Evolutionary conservation across 2,329 filamentous ascomycete species (phyloP).

Genomic region (Diaporthe vexans): DNA sequence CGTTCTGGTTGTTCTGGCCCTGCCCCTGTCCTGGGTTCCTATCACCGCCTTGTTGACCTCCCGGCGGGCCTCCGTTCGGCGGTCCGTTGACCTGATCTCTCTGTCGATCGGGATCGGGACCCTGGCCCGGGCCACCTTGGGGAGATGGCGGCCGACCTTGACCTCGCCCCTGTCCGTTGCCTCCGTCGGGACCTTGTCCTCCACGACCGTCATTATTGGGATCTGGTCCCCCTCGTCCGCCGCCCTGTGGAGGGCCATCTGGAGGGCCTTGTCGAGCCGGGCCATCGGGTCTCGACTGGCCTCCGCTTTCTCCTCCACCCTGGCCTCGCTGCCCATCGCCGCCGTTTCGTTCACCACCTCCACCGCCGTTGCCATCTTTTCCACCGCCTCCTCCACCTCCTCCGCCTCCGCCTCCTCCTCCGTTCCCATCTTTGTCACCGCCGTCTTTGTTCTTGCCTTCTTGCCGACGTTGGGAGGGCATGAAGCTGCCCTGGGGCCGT

Average conservation of each 20-base stretch:
- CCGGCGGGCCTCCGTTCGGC: neutral
- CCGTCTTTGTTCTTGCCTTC: conserved; percentile 3
- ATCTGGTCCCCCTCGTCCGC: conserved; percentile 10
- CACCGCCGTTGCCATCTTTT: neutral
- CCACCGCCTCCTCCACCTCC: neutral
- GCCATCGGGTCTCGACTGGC: conserved; percentile 3
- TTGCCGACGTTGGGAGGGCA: conserved; percentile 18
- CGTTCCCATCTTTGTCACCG: neutral
- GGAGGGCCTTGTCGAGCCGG: conserved; percentile 9
- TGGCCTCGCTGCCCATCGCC: neutral
- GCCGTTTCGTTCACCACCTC: neutral
- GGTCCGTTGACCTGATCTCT: conserved; percentile 10
- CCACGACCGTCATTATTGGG: conserved; percentile 3
- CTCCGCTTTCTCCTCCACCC: neutral
- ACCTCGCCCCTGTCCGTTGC: neutral
- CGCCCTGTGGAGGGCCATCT: conserved; percentile 5
- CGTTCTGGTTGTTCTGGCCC: neutral
- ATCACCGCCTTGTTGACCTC: neutral
- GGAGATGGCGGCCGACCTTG: neutral
- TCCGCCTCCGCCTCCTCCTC: neutral
- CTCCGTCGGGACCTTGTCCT: neutral
- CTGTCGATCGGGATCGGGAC: conserved; percentile 9
- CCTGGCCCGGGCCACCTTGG: neutral
- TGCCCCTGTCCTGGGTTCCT: neutral
- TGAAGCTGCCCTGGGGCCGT: conserved; percentile 13